Percentiles rank a stretch among this genome's conserved stretches.
Conservation (phyloP, 1,284 basidiomycete genomes). For the Polyporus tsugae region DNA sequence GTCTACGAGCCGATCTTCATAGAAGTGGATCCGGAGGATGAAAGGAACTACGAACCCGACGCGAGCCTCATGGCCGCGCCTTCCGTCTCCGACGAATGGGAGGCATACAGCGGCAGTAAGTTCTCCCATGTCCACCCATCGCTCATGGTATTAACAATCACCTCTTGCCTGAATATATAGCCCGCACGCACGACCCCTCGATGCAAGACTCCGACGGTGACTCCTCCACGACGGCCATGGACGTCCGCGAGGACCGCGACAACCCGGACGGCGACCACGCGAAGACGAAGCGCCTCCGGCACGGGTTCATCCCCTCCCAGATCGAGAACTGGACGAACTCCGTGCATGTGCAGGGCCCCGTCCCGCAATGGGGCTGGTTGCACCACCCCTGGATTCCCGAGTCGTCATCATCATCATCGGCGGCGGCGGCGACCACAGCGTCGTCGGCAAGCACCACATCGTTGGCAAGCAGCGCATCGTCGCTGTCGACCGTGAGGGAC, state of each 20-base stretch:
- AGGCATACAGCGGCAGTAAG: slow-evolving; percentile 7
- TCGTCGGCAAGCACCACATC: slow-evolving; percentile 3
- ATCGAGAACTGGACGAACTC: slow-evolving; percentile 1
- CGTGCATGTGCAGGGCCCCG: not conserved
- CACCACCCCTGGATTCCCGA: not conserved
- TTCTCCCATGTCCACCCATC: not conserved
- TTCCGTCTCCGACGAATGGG: slow-evolving; percentile 7
- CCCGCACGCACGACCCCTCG: slow-evolving; percentile 9
- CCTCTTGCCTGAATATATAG: not conserved
- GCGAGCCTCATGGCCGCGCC: not conserved
- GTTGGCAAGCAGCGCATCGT: not conserved
- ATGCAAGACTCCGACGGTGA: slow-evolving; percentile 4
- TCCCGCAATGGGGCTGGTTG: not conserved
- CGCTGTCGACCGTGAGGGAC: slow-evolving; percentile 9
- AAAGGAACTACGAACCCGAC: not conserved
- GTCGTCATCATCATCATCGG: not conserved
- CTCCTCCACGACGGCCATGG: not conserved
- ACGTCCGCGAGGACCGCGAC: slow-evolving; percentile 1
- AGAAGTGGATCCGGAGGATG: not conserved
- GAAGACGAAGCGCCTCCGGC: slow-evolving; percentile 1
- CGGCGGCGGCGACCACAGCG: not conserved
- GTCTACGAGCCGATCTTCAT: slow-evolving; percentile 10
- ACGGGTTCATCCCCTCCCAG: not conserved
- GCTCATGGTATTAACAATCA: not conserved
- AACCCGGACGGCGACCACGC: not conserved